Evolutionary conservation across 1,284 basidiomycete species (phyloP), one percentile per base, ranked within the genome.

Genomic region (Irpex sp.): DNA sequence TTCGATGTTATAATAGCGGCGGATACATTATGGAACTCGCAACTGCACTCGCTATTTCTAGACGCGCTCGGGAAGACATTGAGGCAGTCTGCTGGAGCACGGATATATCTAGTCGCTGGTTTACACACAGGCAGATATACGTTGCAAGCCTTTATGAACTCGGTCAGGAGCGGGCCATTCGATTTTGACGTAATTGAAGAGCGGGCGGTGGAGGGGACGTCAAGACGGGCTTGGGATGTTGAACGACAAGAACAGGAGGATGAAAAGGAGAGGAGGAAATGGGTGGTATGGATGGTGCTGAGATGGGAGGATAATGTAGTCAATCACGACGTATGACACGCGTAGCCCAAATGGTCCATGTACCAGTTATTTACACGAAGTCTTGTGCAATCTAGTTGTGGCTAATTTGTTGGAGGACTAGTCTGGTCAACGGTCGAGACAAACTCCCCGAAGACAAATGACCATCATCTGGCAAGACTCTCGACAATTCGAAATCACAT

Each of bases 21-120:
- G 7, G 90, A 92, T 69, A 91, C 89, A 26, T 74, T 92, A 1
- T 92, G 89, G 90, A 89, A 91, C 68, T 72, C 86, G 1, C 83
- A 84, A 26, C 66, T 81, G 4, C 89, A 91, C 67, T 63, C 58
- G 0, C 66, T 78, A 7, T 85, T 92, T 60, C 73, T 89, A 36
- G 69, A 80, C 4, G 82, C 86, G 1, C 74, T 92, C 5, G 72
- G 73, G 50, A 61, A 67, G 64, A 81, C 82, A 15, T 77, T 92
- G 39, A 77, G 74, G 58, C 79, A 72, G 58, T 71, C 75, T 7
- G 54, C 72, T 0, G 65, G 75, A 33, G 77, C 89, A 33, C 81
- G 87, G 4, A 70, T 84, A 58, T 80, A 89, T 67, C 72, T 91
- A 17, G 79, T 92, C 9, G 87, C 87, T 0, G 90, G 90, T 0